phyloP scores from a whole-genome alignment of 306 rosid species.

The Acacia acuminata region DNA sequence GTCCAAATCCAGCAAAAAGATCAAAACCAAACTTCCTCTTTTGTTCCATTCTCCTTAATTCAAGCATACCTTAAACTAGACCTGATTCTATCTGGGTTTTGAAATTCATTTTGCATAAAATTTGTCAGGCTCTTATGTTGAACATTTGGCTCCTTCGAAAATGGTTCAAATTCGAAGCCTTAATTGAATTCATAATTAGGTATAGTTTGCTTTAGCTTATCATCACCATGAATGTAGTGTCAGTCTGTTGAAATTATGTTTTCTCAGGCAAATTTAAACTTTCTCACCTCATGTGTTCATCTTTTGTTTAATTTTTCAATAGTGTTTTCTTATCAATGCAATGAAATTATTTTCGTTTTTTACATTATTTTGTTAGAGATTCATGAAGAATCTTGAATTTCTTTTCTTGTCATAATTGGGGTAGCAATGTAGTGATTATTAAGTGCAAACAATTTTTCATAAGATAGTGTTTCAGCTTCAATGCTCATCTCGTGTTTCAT shows the following conservation, averaged over 20 bases:
- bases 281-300: not conserved
- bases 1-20: not conserved
- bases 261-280: not conserved
- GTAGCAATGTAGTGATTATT: too few species aligned
- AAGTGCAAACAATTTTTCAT: too few species aligned
- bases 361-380: not conserved
- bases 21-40: not conserved
- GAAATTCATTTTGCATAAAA: not conserved
- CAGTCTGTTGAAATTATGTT: not conserved
- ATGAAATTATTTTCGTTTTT: not conserved
- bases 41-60: not conserved
- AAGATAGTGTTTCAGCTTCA: too few species aligned
- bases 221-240: not conserved
- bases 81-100: not conserved
- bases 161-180: not conserved
- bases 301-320: not conserved
- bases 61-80: not conserved
- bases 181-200: not conserved
- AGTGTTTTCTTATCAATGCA: not conserved
- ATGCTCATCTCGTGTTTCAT: too few species aligned
- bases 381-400: not conserved
- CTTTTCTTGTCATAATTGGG: too few species aligned
- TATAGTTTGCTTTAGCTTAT: not conserved
- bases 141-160: not conserved
- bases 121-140: not conserved